Conservation (phyloP, 805 yeast genomes). For the Cyberlindnera maclurae region DNA sequence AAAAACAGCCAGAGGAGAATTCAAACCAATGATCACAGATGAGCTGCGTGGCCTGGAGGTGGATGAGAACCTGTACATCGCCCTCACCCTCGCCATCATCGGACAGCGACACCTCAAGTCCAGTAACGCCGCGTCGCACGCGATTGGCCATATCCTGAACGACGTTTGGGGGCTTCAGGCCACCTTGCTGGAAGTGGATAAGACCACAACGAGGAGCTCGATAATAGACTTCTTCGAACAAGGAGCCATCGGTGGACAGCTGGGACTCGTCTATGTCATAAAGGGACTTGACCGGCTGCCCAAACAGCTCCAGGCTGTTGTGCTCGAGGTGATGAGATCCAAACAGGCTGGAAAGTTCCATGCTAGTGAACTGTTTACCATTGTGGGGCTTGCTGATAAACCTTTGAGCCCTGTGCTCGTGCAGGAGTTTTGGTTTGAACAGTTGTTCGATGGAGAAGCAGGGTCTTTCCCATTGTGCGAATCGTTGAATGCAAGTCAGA, state of each 20-base stretch:
- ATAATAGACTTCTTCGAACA: slow-evolving; percentile 5
- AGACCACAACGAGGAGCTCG: background rate
- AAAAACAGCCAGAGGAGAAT: too few species aligned
- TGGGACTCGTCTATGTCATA: slow-evolving; percentile 6
- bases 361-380: slow-evolving; percentile 10
- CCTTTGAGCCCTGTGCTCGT: slow-evolving; percentile 19
- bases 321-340: slow-evolving; percentile 5
- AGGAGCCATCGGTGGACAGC: slow-evolving; percentile 3
- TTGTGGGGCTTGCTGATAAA: slow-evolving; percentile 17
- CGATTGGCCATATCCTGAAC: slow-evolving; percentile 12
- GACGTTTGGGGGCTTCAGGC: slow-evolving; percentile 9
- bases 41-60: slow-evolving; percentile 1
- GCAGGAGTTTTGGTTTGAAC: slow-evolving; percentile 27
- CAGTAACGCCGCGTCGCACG: slow-evolving; percentile 9
- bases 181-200: background rate
- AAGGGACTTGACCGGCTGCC: slow-evolving; percentile 9
- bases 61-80: slow-evolving; percentile 12
- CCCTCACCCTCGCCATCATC: slow-evolving; percentile 14
- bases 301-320: slow-evolving; percentile 2
- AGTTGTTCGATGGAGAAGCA: slow-evolving; percentile 16
- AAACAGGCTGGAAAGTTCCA: background rate
- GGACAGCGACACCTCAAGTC: slow-evolving; percentile 22
- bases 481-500: background rate
- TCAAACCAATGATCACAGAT: background rate
- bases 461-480: slow-evolving; percentile 1